Evolutionary conservation across 1,284 basidiomycete genomes (phyloP), one percentile per base, ranked within the genome.

Genomic region (Wolfiporia cocos): DNA sequence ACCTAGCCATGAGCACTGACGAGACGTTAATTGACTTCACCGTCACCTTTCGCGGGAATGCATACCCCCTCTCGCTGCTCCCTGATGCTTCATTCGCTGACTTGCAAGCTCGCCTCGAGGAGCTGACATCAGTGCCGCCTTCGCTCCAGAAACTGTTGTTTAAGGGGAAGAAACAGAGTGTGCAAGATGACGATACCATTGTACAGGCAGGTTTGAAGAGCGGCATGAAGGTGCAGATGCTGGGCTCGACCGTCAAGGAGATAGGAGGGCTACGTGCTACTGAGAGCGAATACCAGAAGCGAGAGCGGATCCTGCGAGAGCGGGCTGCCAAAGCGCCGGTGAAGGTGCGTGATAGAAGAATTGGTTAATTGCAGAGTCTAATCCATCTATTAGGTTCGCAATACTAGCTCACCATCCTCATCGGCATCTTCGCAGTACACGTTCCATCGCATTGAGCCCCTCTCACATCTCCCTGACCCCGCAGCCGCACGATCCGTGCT

Each of bases 121-220:
- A 78, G 47, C 67, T 83, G 26, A 86, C 82, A 1, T 67, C 68
- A 17, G 77, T 87, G 6, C 81, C 82, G 0, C 67, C 74, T 4
- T 56, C 67, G 4, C 63, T 78, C 36, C 84, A 88, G 65, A 88
- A 87, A 55, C 66, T 87, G 29, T 58, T 87, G 3, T 82, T 73
- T 64, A 84, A 79, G 58, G 83, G 84, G 23, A 85, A 79, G 68
- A 81, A 75, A 34, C 41, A 61, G 0, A 57, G 60, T 19, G 49
- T 55, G 1, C 37, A 51, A 0, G 52, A 57, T 4, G 59, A 64
- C 21, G 63, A 59, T 7, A 74, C 74, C 0, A 49, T 86, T 3
- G 38, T 52, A 0, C 64, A 74, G 35, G 72, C 71, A 1, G 83
- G 83, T 11, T 52, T 87, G 28, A 78, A 72, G 51, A 64, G 76